These are phyloP conservation scores for Fusarium albosuccineum DNA, from an alignment of 2,329 filamentous ascomycete genomes.

Conservation along the genomic window DNA sequence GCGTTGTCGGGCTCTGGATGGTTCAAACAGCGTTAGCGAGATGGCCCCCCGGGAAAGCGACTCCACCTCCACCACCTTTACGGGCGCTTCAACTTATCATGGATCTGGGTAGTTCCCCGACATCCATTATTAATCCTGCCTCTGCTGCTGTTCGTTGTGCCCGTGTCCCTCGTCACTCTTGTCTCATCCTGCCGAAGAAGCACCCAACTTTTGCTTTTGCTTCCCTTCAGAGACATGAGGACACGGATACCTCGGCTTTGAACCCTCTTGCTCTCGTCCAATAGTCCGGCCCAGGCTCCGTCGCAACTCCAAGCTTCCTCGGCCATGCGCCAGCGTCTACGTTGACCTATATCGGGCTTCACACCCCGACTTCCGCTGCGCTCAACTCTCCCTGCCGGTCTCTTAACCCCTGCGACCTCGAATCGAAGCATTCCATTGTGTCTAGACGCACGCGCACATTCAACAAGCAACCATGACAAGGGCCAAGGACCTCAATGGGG, in stretches of 20 bases:
- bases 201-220: conserved; percentile 19
- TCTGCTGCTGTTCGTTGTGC: not conserved
- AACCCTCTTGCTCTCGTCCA: not conserved
- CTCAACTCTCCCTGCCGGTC: conserved; percentile 8
- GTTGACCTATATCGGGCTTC: conserved; percentile 29
- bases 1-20: conserved; percentile 25
- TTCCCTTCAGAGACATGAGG: conserved; percentile 26
- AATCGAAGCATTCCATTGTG: conserved; percentile 1
- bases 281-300: not conserved
- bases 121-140: conserved; percentile 39
- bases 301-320: not conserved
- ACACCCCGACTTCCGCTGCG: conserved; percentile 22
- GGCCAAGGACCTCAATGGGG: conserved; percentile 8
- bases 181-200: conserved; percentile 35
- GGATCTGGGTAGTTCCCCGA: conserved; percentile 26
- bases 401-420: not conserved
- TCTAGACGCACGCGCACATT: not conserved
- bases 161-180: conserved; percentile 37
- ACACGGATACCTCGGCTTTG: conserved; percentile 3
- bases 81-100: conserved; percentile 38
- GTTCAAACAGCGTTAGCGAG: conserved; percentile 13
- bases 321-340: conserved; percentile 31
- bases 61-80: conserved; percentile 41
- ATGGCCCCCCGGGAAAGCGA: conserved; percentile 6
- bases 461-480: conserved; percentile 21